A percentile compares a stretch with the other conserved stretches of the same genome.
These are phyloP conservation scores for Colletotrichum cuscutae DNA, from an alignment of 2,329 filamentous ascomycete species.

Conservation along the genomic window DNA sequence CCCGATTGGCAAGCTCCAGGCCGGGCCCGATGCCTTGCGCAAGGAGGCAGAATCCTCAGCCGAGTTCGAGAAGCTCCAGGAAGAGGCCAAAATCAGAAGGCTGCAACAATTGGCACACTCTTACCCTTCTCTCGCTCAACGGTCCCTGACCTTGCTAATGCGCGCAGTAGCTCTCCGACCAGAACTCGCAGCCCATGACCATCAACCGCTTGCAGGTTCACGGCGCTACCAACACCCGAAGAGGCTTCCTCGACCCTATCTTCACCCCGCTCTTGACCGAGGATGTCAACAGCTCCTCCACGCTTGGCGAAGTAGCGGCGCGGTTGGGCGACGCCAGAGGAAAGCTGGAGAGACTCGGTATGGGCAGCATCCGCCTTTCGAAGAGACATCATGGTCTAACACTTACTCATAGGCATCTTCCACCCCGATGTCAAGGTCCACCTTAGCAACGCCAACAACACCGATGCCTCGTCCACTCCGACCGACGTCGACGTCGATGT, in stretches of 20 bases:
- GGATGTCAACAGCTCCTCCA: conserved; percentile 75
- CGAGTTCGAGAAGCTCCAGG: conserved; percentile 47
- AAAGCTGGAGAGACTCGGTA: conserved; percentile 85
- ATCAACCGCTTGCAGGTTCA: conserved; percentile 88
- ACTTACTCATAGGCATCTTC: conserved; percentile 77
- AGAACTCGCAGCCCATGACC: conserved; percentile 72
- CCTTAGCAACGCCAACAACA: conserved; percentile 78
- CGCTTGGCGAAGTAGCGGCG: conserved; percentile 80
- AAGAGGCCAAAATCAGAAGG: conserved; percentile 52
- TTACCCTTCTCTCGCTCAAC: background rate
- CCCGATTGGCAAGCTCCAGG: conserved; percentile 52
- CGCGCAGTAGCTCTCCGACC: conserved; percentile 25
- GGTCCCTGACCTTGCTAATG: conserved; percentile 4
- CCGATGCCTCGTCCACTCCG: conserved; percentile 74
- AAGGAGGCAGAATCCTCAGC: conserved; percentile 51
- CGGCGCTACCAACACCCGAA: conserved; percentile 84
- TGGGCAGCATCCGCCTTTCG: conserved; percentile 37
- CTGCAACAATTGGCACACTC: conserved; percentile 49
- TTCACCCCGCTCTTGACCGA: conserved; percentile 81
- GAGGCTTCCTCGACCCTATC: conserved; percentile 83
- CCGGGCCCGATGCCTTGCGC: conserved; percentile 49
- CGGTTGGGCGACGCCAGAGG: conserved; percentile 77
- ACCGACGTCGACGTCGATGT: conserved; percentile 88
- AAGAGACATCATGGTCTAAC: conserved; percentile 39
- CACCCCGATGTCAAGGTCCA: conserved; percentile 84